A percentile compares a stretch with the other conserved stretches of the same genome.
These are phyloP conservation scores for Ascoidea tarda DNA, from an alignment of 805 yeast genomes.

Conservation along the genomic window DNA sequence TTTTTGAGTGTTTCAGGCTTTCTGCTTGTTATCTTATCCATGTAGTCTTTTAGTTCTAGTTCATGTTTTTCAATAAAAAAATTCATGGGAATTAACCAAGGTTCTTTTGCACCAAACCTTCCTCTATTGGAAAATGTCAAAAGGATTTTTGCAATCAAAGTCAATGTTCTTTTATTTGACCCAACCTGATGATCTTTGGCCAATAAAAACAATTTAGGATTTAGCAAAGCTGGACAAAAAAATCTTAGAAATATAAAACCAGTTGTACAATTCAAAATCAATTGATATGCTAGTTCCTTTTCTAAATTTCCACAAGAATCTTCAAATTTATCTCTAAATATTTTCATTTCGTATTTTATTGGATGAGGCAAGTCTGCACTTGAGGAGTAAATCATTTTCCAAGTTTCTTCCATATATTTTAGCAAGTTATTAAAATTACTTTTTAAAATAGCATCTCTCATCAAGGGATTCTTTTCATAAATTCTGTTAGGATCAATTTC, in stretches of 20 bases:
- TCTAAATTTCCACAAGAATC: slow-evolving; percentile 43
- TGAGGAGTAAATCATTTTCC: slow-evolving; percentile 52
- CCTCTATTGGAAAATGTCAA: slow-evolving; percentile 71
- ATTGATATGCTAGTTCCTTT: slow-evolving; percentile 15
- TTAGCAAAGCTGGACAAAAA: slow-evolving; percentile 82
- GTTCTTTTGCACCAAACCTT: slow-evolving; percentile 70
- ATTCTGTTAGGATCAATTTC: slow-evolving; percentile 72
- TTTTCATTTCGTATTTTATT: slow-evolving; percentile 48
- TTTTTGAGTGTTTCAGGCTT: slow-evolving; percentile 53
- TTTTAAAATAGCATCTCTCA: slow-evolving; percentile 26
- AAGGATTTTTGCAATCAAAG: slow-evolving; percentile 66
- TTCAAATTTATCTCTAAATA: slow-evolving; percentile 52
- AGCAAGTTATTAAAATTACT: slow-evolving; percentile 35
- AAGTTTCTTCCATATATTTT: slow-evolving; percentile 38
- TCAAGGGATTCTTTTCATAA: slow-evolving; percentile 19
- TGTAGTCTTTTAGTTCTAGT: slow-evolving; percentile 48
- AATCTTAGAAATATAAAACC: slow-evolving; percentile 77
- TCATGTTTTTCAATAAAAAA: slow-evolving; percentile 44
- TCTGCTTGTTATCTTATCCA: slow-evolving; percentile 57
- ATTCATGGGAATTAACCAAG: slow-evolving; percentile 63
- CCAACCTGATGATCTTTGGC: slow-evolving; percentile 61
- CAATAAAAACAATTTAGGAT: slow-evolving; percentile 74
- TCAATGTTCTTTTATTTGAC: slow-evolving; percentile 59
- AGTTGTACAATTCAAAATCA: slow-evolving; percentile 55
- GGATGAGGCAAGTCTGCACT: slow-evolving; percentile 63